Percentiles rank a stretch among this genome's conserved stretches.
phyloP scores from a whole-genome alignment of 2,329 filamentous ascomycete species.

The Fusarium camptoceras region DNA sequence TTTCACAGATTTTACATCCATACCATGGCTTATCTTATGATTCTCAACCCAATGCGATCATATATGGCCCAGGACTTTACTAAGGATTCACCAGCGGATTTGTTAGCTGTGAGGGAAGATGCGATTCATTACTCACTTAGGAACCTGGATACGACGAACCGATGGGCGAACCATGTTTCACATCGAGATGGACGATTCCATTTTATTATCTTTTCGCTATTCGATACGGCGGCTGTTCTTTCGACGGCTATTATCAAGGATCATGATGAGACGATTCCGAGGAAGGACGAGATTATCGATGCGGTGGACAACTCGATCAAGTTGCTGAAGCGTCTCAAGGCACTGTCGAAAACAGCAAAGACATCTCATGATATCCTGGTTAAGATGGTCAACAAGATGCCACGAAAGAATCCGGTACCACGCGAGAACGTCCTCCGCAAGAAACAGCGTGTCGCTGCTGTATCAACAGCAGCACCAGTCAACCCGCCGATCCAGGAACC shows the following conservation, averaged over 20 bases:
- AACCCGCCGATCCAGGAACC: neutral
- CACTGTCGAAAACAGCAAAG: conserved; percentile 51
- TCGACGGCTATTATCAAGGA: conserved; percentile 65
- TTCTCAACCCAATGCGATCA: conserved; percentile 59
- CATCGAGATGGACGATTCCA: conserved; percentile 62
- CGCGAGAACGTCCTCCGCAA: conserved; percentile 21
- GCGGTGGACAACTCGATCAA: conserved; percentile 52
- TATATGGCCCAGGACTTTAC: conserved; percentile 56
- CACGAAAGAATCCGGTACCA: conserved; percentile 39
- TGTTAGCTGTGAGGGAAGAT: conserved; percentile 52
- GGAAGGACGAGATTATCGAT: conserved; percentile 54
- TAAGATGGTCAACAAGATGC: conserved; percentile 48
- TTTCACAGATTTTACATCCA: conserved; percentile 60
- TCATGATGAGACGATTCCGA: conserved; percentile 52
- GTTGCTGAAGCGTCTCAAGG: conserved; percentile 49
- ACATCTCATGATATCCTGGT: conserved; percentile 52
- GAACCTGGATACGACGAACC: conserved; percentile 54
- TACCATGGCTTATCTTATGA: conserved; percentile 58
- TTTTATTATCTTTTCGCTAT: conserved; percentile 63
- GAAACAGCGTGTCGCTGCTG: conserved; percentile 17
- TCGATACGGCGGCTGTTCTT: conserved; percentile 62
- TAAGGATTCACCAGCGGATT: conserved; percentile 44
- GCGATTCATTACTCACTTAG: conserved; percentile 58
- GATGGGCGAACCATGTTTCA: conserved; percentile 57
- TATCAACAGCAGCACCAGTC: neutral